These are phyloP conservation scores for Cutaneotrichosporon sp. DNA, from an alignment of 1,284 basidiomycete genomes.

Conservation along the genomic window DNA sequence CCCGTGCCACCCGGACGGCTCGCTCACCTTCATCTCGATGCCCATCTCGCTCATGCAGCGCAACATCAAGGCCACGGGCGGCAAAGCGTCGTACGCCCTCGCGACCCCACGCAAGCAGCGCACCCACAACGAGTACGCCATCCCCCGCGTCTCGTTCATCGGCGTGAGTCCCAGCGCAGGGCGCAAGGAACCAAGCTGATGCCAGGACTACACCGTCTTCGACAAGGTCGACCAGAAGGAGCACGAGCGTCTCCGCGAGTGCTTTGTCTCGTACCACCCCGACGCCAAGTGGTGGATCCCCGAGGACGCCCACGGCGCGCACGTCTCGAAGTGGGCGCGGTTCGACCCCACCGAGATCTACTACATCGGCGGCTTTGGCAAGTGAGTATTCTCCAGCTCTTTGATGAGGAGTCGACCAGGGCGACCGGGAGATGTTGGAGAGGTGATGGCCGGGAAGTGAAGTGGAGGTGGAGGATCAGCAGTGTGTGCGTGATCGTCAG, in stretches of 20 bases:
- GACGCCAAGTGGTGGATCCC: slow-evolving; percentile 52
- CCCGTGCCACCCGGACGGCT: slow-evolving; percentile 62
- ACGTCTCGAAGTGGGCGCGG: slow-evolving; percentile 47
- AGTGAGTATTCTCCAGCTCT: slow-evolving; percentile 50
- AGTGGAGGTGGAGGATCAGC: background rate
- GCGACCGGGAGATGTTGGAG: too few species aligned
- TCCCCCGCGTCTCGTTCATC: slow-evolving; percentile 61
- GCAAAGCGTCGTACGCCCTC: slow-evolving; percentile 62
- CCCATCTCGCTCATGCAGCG: slow-evolving; percentile 65
- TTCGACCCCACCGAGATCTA: slow-evolving; percentile 56
- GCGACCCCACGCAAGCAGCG: slow-evolving; percentile 53
- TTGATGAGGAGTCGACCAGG: background rate
- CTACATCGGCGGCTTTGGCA: slow-evolving; percentile 68
- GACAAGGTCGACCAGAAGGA: slow-evolving; percentile 30
- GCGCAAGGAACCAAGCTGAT: background rate
- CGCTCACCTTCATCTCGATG: slow-evolving; percentile 63
- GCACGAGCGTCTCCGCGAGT: slow-evolving; percentile 29
- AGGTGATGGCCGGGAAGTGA: background rate
- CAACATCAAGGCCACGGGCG: slow-evolving; percentile 59
- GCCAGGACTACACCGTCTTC: slow-evolving; percentile 45
- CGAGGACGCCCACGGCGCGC: slow-evolving; percentile 33
- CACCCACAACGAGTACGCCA: slow-evolving; percentile 47
- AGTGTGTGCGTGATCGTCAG: too few species aligned
- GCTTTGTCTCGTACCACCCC: slow-evolving; percentile 46
- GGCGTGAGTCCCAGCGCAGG: slow-evolving; percentile 51